These are phyloP conservation scores for Stromatinia cepivora DNA, from an alignment of 2,329 filamentous ascomycete genomes.

Conservation along the genomic window DNA sequence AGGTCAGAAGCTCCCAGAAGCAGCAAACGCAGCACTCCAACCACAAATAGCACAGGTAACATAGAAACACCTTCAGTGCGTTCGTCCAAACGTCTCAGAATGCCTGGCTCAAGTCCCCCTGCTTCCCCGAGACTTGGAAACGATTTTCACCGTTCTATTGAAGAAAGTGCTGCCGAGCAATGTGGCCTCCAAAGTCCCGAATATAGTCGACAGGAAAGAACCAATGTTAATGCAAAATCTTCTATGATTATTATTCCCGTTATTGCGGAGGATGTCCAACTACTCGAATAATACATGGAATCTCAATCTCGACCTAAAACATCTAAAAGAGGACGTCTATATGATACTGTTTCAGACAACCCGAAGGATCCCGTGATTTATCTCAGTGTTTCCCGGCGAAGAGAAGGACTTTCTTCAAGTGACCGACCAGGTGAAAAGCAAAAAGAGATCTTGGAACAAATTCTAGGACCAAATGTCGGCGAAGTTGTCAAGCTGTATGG, in stretches of 20 bases:
- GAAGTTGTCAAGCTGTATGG: conserved; percentile 52
- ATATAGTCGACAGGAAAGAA: not conserved
- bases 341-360: conserved; percentile 43
- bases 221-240: not conserved
- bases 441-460: conserved; percentile 56
- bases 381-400: conserved; percentile 33
- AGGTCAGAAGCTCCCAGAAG: not conserved
- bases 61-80: not conserved
- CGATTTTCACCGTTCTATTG: not conserved
- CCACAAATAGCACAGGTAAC: not conserved
- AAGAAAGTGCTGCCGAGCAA: not conserved
- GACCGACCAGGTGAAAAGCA: conserved; percentile 50
- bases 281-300: conserved; percentile 59
- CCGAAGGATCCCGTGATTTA: conserved; percentile 48
- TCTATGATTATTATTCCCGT: conserved; percentile 56
- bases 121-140: not conserved
- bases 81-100: not conserved
- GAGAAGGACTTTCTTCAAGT: conserved; percentile 43
- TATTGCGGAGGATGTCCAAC: conserved; percentile 59
- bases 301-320: conserved; percentile 39
- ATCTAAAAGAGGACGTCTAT: not conserved
- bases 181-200: conserved; percentile 1
- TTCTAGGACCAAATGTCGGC: conserved; percentile 55
- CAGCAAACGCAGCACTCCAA: not conserved
- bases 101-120: not conserved